Base-by-base conservation (phyloP, 2,329 filamentous ascomycete species). In the Exophiala viscosa region DNA sequence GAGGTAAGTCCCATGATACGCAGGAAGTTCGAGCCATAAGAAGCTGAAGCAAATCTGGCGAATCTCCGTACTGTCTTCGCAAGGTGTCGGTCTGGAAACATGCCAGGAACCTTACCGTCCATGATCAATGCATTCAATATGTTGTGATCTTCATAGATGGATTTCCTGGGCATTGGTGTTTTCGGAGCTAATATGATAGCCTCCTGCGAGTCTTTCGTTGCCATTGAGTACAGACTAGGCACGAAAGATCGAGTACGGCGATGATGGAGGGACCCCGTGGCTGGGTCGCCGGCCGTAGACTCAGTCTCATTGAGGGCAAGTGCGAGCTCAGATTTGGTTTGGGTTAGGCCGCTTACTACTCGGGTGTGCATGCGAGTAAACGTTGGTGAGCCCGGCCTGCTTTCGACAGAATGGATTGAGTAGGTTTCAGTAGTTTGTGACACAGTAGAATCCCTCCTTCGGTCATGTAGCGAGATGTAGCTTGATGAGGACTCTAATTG, bases 21-120 rank as follows among this genome's bases (percentile, higher is more conserved):
- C 7, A 76, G 64, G 31, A 74, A 74, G 56, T 69, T 73, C 6
- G 73, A 66, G 4, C 73, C 73, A 52, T 76, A 76, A 5, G 72
- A 75, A 23, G 73, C 73, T 8, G 72, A 74, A 5, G 73, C 72
- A 59, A 75, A 76, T 11, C 73, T 69, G 42, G 67, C 73, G 54
- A 75, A 76, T 8, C 73, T 68, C 47, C 72, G 68, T 13, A 76
- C 68, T 42, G 74, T 76, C 34, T 66, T 69, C 31, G 74, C 73
- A 48, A 76, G 67, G 59, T 76, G 72, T 46, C 69, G 68, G 38
- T 70, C 65, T 2, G 73, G 73, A 45, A 76, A 76, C 10, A 74
- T 71, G 0, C 73, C 73, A 3, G 73, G 72, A 3, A 74, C 67
- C 35, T 69, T 62, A 2, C 73, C 73, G 48, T 74, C 68, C n/a